A percentile compares a stretch with the other conserved stretches of the same genome.
Conservation (phyloP, 805 yeast genomes). For the Wickerhamomyces hampshirensis region DNA sequence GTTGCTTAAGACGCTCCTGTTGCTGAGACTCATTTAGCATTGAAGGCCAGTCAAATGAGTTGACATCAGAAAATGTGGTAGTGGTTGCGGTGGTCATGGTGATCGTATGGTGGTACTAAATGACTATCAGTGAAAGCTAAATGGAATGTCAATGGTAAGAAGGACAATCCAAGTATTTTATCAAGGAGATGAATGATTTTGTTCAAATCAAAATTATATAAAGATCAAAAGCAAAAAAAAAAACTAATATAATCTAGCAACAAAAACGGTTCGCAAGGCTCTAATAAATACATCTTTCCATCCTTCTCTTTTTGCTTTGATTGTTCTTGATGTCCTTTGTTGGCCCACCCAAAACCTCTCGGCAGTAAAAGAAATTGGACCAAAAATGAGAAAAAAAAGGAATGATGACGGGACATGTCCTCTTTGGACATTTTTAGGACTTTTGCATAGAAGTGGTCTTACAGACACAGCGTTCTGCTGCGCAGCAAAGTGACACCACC, state of each 20-base stretch:
- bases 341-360: constrained; percentile 4
- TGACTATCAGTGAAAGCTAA: no score
- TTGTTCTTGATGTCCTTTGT: constrained; percentile 1
- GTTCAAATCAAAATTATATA: neutral
- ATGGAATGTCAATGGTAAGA: neutral
- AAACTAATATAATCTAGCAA: neutral
- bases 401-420: neutral
- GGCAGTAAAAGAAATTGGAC: no score
- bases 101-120: no score
- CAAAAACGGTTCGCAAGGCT: neutral
- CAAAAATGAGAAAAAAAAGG: no score
- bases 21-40: constrained; percentile 12
- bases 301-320: neutral
- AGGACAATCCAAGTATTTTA: no score
- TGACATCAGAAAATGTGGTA: constrained; percentile 20
- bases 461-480: neutral
- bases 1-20: constrained; percentile 8
- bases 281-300: neutral
- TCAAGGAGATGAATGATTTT: neutral
- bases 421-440: neutral
- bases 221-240: neutral
- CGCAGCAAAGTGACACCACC: neutral
- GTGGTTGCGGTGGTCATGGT: constrained; percentile 9
- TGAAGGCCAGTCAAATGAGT: constrained; percentile 23
- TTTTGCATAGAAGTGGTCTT: constrained; percentile 4